Percentiles rank a stretch among this genome's conserved stretches.
These are phyloP conservation scores for Fraxinus velutina DNA, from an alignment of 305 asterid genomes.

Conservation along the genomic window DNA sequence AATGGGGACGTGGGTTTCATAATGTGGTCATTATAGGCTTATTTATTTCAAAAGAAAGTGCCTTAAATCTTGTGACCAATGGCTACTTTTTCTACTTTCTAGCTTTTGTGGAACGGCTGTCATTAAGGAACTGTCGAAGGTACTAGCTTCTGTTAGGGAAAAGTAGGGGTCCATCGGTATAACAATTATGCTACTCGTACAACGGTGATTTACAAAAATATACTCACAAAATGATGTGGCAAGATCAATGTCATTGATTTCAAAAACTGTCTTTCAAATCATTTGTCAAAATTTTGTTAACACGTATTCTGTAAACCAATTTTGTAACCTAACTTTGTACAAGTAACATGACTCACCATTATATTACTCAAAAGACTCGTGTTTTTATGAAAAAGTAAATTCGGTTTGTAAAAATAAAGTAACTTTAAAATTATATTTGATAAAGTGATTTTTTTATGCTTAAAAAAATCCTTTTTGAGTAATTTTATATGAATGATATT, in stretches of 20 bases:
- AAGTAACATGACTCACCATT: no score
- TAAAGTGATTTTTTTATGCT: background rate
- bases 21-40: slow-evolving; percentile 5
- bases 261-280: no score
- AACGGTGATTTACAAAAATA: no score
- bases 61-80: slow-evolving; percentile 66
- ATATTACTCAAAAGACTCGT: no score
- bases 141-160: background rate
- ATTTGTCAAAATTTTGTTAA: no score
- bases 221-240: no score
- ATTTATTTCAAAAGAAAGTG: slow-evolving; percentile 62
- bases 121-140: background rate
- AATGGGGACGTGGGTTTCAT: slow-evolving; percentile 43
- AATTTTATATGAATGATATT: no score
- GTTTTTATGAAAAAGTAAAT: background rate
- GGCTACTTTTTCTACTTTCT: slow-evolving; percentile 27
- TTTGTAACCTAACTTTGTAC: no score
- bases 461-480: background rate
- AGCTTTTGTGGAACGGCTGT: slow-evolving; percentile 9
- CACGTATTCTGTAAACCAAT: no score
- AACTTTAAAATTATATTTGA: no score
- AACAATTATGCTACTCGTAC: no score
- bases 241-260: no score
- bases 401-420: background rate
- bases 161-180: background rate